Evolutionary conservation across 192 early-diverging fungal genomes (phyloP).

Genomic region (Rhizophagus sp.): DNA sequence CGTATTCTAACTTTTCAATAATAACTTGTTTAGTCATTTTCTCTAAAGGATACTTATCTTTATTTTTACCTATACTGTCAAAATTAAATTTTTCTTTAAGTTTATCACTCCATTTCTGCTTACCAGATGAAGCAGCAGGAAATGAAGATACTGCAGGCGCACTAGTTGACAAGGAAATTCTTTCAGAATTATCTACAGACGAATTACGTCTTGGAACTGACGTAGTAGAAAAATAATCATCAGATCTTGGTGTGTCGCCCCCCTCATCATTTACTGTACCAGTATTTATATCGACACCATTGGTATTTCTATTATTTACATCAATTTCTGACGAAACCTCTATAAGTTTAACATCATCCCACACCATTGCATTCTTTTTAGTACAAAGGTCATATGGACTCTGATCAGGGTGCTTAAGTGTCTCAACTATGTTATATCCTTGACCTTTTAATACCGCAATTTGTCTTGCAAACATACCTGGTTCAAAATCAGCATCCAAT

Average conservation of each 20-base stretch:
- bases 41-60: background rate
- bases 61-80: background rate
- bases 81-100: conserved; percentile 18
- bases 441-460: conserved; percentile 84
- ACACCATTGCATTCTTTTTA: conserved; percentile 47
- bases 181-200: background rate
- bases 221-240: background rate
- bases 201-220: background rate
- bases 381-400: conserved; percentile 56
- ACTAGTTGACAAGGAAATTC: conserved; percentile 9
- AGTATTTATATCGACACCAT: background rate
- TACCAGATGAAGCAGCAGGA: background rate
- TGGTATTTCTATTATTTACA: background rate
- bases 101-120: conserved; percentile 10
- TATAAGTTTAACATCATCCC: conserved; percentile 50
- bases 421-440: conserved; percentile 80
- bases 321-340: conserved; percentile 19
- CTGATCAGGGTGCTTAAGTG: conserved; percentile 55
- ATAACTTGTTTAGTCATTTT: conserved; percentile 13
- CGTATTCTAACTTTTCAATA: conserved; percentile 13
- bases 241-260: too few species aligned
- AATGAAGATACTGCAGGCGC: background rate
- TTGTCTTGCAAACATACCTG: conserved; percentile 79
- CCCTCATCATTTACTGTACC: too few species aligned
- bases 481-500: conserved; percentile 77